These are phyloP conservation scores for Picea abies DNA, from an alignment of 83 land plant species.

Conservation along the genomic window DNA sequence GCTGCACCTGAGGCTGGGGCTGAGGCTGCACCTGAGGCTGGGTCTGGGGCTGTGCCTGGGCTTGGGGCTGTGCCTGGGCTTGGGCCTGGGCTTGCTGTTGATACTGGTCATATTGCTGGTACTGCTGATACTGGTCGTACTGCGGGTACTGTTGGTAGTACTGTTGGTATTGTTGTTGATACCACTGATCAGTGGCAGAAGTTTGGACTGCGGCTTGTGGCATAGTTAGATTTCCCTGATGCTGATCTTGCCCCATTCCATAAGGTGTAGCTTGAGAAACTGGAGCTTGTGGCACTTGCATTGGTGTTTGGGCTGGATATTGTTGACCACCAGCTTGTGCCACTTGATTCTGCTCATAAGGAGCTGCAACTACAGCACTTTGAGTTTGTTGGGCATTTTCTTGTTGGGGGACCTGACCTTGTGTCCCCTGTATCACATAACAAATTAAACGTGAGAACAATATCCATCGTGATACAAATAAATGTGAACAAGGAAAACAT, in stretches of 20 bases:
- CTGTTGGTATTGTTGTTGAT: constrained; percentile 61
- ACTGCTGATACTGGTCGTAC: constrained; percentile 58
- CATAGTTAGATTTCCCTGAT: constrained; percentile 10
- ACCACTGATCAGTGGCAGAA: constrained; percentile 59
- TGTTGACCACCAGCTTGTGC: constrained; percentile 10
- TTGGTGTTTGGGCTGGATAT: constrained; percentile 21
- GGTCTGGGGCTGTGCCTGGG: background rate
- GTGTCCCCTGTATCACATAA: constrained; percentile 36
- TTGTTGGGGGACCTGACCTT: constrained; percentile 35
- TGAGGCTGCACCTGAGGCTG: constrained; percentile 26
- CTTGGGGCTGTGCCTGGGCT: constrained; percentile 12
- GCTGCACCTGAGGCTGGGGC: constrained; percentile 16
- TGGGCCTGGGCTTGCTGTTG: constrained; percentile 16
- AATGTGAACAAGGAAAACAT: background rate
- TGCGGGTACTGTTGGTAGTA: constrained; percentile 55
- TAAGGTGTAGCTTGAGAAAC: constrained; percentile 19
- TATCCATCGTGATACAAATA: background rate
- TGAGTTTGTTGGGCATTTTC: constrained; percentile 30
- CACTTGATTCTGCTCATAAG: constrained; percentile 12
- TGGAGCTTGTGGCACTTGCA: constrained; percentile 16
- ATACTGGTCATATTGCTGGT: constrained; percentile 26
- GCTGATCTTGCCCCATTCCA: constrained; percentile 27
- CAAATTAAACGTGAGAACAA: background rate
- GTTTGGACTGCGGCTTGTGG: constrained; percentile 31
- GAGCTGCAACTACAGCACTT: constrained; percentile 5